A percentile compares a stretch with the other conserved stretches of the same genome.
Evolutionary conservation across 331 rosid species (phyloP).

Genomic region (Spiraea crenata): DNA sequence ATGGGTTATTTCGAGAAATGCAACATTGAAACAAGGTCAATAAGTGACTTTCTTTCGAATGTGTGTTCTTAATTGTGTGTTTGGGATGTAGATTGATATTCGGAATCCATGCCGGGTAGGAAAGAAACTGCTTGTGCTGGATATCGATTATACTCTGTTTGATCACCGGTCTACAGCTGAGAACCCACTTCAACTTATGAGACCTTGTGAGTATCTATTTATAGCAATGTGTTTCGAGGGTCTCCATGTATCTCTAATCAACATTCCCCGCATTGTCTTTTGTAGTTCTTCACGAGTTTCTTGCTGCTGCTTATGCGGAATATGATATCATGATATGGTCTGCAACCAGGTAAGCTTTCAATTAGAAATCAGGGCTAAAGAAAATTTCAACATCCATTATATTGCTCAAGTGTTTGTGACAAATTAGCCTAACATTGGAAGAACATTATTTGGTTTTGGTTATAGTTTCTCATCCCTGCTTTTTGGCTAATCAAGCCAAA

Average conservation of each 20-base stretch:
- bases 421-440: neutral
- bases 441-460: neutral
- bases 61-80: neutral
- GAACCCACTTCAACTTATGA: conserved; percentile 92
- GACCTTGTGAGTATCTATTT: conserved; percentile 56
- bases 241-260: neutral
- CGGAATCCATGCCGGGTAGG: conserved; percentile 82
- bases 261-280: conserved; percentile 7
- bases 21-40: neutral
- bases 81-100: conserved; percentile 54
- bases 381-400: neutral
- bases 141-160: conserved; percentile 90
- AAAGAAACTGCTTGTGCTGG: conserved; percentile 91
- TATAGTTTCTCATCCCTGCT: neutral
- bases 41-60: neutral
- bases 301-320: conserved; percentile 74
- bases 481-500: neutral
- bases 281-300: conserved; percentile 67
- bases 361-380: neutral
- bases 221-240: neutral
- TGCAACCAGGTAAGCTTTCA: conserved; percentile 72
- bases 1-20: neutral
- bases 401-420: neutral
- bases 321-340: conserved; percentile 98
- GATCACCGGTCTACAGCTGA: conserved; percentile 97